phyloP scores from a whole-genome alignment of 352 stramenopile genomes.

The Sclerospora graminicola region DNA sequence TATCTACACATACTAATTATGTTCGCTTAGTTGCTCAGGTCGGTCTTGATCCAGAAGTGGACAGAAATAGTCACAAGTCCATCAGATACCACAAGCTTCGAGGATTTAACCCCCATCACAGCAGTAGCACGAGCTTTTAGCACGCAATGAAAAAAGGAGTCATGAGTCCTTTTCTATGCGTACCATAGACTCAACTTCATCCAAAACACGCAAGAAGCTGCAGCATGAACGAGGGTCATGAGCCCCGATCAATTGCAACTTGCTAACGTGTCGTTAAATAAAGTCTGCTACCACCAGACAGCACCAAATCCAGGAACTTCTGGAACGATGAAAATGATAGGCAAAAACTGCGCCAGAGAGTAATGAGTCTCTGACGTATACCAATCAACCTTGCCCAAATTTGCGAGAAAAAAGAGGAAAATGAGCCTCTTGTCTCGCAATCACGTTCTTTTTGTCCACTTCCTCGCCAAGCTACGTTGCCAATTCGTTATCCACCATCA shows the following conservation, averaged over 20 bases:
- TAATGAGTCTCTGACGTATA: conserved; percentile 23
- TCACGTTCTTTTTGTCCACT: neutral
- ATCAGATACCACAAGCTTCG: too few species aligned
- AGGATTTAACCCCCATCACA: neutral
- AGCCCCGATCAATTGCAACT: conserved; percentile 17
- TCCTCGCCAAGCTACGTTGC: neutral
- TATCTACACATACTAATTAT: conserved; percentile 22
- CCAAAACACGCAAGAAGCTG: conserved; percentile 10
- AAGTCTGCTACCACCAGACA: conserved; percentile 3
- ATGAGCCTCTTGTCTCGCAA: conserved; percentile 12
- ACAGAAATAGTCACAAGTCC: too few species aligned
- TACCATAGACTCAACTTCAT: conserved; percentile 4
- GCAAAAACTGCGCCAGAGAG: conserved; percentile 7
- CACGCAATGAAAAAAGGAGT: conserved; percentile 15
- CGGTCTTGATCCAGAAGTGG: too few species aligned
- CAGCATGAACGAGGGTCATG: conserved; percentile 24
- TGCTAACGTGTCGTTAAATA: conserved; percentile 6
- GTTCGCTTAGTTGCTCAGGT: neutral
- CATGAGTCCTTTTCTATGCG: conserved; percentile 18
- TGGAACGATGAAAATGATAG: conserved; percentile 1
- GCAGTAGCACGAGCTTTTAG: conserved; percentile 3
- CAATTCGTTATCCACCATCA: neutral
- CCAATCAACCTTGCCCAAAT: neutral
- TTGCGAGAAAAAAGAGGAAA: conserved; percentile 5
- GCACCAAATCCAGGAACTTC: conserved; percentile 5